Base-by-base conservation (phyloP, 495 filamentous ascomycete genomes). In the Xylona heveae region DNA sequence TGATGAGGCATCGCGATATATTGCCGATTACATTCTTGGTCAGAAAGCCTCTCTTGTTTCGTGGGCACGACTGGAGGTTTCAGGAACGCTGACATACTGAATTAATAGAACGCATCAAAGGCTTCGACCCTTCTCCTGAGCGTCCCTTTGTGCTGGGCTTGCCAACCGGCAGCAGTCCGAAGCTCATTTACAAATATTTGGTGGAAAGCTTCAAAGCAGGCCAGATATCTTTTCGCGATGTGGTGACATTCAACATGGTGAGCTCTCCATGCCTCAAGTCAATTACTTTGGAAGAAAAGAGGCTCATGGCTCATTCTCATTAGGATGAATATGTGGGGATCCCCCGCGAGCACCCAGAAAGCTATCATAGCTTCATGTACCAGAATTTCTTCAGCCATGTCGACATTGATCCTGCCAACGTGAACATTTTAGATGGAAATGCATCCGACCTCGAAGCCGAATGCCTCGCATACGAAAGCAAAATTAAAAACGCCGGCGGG, bases 231-330 rank as follows among this genome's bases (percentile, higher is more conserved):
- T 85, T 85, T 46, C 71, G 71, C 42, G 69, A 85, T 75, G 77
- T 85, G 41, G 62, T 83, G 43, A 85, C 79, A 6, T 85, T 85
- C 58, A 88, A 88, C 49, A 88, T 88, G 79, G 77, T 81, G 68
- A 33, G 57, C 17, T 18, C 24, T 23, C 24, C 28, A 9, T 29
- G 10, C 19, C 19, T 15, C 28, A 29, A 10, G 30, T 10, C 28
- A 28, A 6, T 15, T 31, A 16, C 10, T n/a, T n/a, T n/a, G n/a
- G n/a, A n/a, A n/a, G n/a, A 12, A 15, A 10, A n/a, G 24, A 31
- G 10, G 23, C 6, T 17, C 14, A 10, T 2, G 6, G 4, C 16
- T 18, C 31, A 19, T 33, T 21, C 8, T 14, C 7, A 20, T 30
- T 35, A 83, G 77, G 79, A 85, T 52, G 78, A 88, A 55, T 88